Evolutionary conservation across 768 basidiomycete species (phyloP).

Genomic region (Goffeauzyma gilvescens): DNA sequence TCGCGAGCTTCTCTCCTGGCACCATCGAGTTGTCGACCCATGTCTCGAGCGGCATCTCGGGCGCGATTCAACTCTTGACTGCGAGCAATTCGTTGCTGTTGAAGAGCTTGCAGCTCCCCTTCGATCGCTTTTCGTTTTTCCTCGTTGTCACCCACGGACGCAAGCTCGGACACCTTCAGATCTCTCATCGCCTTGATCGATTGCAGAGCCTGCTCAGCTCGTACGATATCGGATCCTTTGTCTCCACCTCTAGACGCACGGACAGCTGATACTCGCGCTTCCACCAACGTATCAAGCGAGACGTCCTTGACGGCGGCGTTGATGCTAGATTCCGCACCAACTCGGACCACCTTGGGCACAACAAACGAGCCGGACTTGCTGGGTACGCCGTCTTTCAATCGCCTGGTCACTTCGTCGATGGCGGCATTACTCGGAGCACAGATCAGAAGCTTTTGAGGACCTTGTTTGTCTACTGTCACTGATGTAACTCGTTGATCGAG

Average conservation of each 20-base stretch:
- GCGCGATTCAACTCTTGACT: constrained; percentile 54
- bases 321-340: constrained; percentile 58
- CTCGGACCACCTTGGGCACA: constrained; percentile 68
- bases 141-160: constrained; percentile 41
- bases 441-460: constrained; percentile 55
- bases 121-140: constrained; percentile 43
- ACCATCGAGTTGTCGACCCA: constrained; percentile 62
- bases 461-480: constrained; percentile 38
- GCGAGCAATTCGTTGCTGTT: constrained; percentile 45
- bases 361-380: constrained; percentile 40
- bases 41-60: constrained; percentile 66
- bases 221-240: constrained; percentile 38
- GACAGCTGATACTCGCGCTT: constrained; percentile 36
- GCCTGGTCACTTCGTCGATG: constrained; percentile 82
- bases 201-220: constrained; percentile 52
- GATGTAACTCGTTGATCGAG: constrained; percentile 43
- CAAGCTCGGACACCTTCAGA: constrained; percentile 46
- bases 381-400: constrained; percentile 61
- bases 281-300: constrained; percentile 68
- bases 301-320: constrained; percentile 65
- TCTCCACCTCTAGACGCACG: constrained; percentile 30
- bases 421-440: constrained; percentile 98
- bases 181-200: constrained; percentile 44
- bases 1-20: constrained; percentile 51
- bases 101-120: constrained; percentile 50